Evolutionary conservation across 2,329 filamentous ascomycete genomes (phyloP), one percentile per base, ranked within the genome.

Genomic region (Aspergillus pseudonomiae): DNA sequence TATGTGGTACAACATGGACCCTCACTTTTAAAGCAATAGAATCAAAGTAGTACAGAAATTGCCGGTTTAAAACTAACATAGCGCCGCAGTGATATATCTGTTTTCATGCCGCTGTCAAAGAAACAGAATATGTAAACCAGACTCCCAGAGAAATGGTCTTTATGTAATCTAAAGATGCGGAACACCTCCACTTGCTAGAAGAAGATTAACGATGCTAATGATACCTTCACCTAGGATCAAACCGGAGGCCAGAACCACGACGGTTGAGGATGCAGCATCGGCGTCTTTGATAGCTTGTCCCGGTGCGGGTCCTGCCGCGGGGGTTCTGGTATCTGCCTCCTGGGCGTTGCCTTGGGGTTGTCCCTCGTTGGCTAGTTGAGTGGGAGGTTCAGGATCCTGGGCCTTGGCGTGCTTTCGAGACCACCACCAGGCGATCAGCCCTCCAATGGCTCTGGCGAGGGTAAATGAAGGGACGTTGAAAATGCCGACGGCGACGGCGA

Each of bases 391-490:
- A 30, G 41, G 9, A 10, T 52, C 7, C 46, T 30, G 21, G 6
- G 55, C 7, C 2, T 26, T 52, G 3, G 59, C 36, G 45, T 76
- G 79, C 73, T 75, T 81, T 69, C 81, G 83, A 7, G 78, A 83
- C 93, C 93, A 97, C 79, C 91, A 95, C 85, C 91, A 93, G 67
- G 88, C 89, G 59, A 90, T 79, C 50, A 89, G 67, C 0, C 95
- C 95, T 3, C 95, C 95, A 11, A 92, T 87, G 0, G 93, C 91
- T 65, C 95, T 84, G 0, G 95, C 94, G 43, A 99, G 82, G 0
- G 95, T 99, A 75, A 99, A 99, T 0, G 93, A 96, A 0, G 95
- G 95, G 0, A 94, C 93, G 72, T 98, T 99, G 80, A 98, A 99
- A 88, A 99, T 99, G 56, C 95, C 94, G 71, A 97, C 93, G 45